These are phyloP conservation scores for Colletotrichum nymphaeae DNA, from an alignment of 2,329 filamentous ascomycete genomes.

Conservation along the genomic window DNA sequence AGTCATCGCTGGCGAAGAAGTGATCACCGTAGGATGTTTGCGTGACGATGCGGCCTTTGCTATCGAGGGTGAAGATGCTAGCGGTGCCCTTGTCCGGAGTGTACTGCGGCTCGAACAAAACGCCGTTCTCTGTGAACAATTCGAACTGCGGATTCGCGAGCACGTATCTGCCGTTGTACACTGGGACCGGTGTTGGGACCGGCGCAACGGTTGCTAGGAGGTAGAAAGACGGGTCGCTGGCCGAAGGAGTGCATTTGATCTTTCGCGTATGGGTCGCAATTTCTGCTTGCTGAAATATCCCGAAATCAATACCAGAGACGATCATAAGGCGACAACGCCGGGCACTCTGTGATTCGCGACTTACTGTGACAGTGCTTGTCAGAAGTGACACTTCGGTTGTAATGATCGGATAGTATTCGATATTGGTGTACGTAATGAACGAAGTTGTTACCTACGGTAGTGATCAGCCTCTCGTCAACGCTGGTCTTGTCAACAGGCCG, in stretches of 20 bases:
- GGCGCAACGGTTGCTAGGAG: background rate
- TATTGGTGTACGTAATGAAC: no score
- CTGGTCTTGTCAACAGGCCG: background rate
- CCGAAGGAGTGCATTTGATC: background rate
- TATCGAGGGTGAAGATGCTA: background rate
- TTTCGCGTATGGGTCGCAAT: background rate
- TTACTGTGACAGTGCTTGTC: no score
- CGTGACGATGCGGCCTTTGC: constrained; percentile 2
- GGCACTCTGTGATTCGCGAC: no score
- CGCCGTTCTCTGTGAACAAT: background rate
- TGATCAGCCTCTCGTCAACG: no score
- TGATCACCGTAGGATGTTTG: constrained; percentile 1
- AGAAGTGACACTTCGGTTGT: no score
- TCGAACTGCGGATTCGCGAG: background rate
- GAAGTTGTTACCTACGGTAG: no score
- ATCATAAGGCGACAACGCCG: background rate
- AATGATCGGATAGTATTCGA: no score
- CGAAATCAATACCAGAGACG: background rate
- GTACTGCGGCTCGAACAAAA: background rate
- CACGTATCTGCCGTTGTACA: background rate
- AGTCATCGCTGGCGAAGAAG: background rate
- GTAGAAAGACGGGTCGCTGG: background rate
- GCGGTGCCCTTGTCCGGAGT: background rate
- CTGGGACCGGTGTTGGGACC: background rate
- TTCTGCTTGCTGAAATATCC: background rate